Evolutionary conservation across 208 protist species (phyloP).

Genomic region (Leishmania arabica): DNA sequence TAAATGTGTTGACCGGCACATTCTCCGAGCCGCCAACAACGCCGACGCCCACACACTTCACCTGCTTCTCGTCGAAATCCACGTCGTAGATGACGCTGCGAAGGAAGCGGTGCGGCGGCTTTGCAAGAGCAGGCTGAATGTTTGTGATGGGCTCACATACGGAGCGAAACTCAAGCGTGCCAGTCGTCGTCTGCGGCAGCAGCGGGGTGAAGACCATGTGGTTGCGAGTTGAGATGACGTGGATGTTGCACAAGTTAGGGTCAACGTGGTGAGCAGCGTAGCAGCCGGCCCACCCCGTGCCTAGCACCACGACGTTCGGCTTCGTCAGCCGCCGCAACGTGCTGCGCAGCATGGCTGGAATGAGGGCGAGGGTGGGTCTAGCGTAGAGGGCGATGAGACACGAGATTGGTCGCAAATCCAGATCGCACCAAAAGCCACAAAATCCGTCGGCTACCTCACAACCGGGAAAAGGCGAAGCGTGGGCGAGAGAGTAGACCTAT

Average conservation of each 20-base stretch:
- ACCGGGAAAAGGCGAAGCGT: neutral
- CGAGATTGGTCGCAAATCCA: neutral
- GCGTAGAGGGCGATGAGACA: neutral
- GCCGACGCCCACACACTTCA: slow-evolving; percentile 81
- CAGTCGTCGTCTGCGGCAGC: slow-evolving; percentile 90
- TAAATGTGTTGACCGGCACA: slow-evolving; percentile 75
- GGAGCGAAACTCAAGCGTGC: slow-evolving; percentile 92
- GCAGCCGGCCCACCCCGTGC: slow-evolving; percentile 91
- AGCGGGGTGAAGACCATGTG: slow-evolving; percentile 97
- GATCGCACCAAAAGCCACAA: neutral
- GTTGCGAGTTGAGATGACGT: slow-evolving; percentile 89
- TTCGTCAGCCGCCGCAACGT: slow-evolving; percentile 44
- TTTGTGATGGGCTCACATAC: slow-evolving; percentile 89
- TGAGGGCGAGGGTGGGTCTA: neutral
- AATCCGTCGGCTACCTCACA: neutral
- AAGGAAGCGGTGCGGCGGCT: slow-evolving; percentile 78
- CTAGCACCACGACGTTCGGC: slow-evolving; percentile 89
- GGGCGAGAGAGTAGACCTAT: neutral
- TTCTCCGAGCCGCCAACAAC: slow-evolving; percentile 62
- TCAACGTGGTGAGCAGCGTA: slow-evolving; percentile 81
- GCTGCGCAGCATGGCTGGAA: slow-evolving; percentile 33
- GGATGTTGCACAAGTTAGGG: slow-evolving; percentile 80
- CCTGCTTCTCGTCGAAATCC: slow-evolving; percentile 71
- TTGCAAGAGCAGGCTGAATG: slow-evolving; percentile 84
- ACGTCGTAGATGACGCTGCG: slow-evolving; percentile 79